A percentile compares a stretch with the other conserved stretches of the same genome.
These are phyloP conservation scores for Saccharum spontaneum DNA, from an alignment of 176 grass and related monocot species.

Conservation along the genomic window DNA sequence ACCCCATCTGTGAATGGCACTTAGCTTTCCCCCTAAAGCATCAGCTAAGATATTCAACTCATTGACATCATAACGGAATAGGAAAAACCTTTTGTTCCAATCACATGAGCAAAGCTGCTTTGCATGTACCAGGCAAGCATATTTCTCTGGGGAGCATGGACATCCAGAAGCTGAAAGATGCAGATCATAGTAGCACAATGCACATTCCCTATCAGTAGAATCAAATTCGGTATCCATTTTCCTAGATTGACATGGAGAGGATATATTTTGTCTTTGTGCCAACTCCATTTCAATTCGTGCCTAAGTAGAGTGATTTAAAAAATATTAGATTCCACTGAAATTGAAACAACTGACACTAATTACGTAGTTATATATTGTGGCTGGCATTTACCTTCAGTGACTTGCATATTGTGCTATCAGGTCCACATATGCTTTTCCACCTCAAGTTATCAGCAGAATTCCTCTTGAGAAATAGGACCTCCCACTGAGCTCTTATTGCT, in stretches of 20 bases:
- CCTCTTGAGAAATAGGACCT: conserved; percentile 63
- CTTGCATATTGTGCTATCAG: conserved; percentile 65
- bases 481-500: conserved; percentile 87
- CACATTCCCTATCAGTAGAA: conserved; percentile 75
- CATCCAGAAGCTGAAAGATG: conserved; percentile 84
- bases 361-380: background rate
- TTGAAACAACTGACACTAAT: conserved; percentile 1
- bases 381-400: conserved; percentile 70
- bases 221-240: conserved; percentile 89
- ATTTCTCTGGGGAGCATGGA: conserved; percentile 62
- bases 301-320: conserved; percentile 40
- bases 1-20: conserved; percentile 93
- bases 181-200: conserved; percentile 91
- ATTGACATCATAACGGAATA: conserved; percentile 83
- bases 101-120: conserved; percentile 84
- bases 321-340: conserved; percentile 33
- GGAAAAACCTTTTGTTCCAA: conserved; percentile 67
- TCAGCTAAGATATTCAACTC: conserved; percentile 88
- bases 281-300: conserved; percentile 67
- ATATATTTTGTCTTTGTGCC: conserved; percentile 52
- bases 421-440: conserved; percentile 72
- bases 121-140: conserved; percentile 74
- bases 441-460: conserved; percentile 61
- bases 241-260: conserved; percentile 56
- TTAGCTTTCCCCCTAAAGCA: conserved; percentile 86